phyloP scores from a whole-genome alignment of 805 yeast genomes.

The Candida dendrica region DNA sequence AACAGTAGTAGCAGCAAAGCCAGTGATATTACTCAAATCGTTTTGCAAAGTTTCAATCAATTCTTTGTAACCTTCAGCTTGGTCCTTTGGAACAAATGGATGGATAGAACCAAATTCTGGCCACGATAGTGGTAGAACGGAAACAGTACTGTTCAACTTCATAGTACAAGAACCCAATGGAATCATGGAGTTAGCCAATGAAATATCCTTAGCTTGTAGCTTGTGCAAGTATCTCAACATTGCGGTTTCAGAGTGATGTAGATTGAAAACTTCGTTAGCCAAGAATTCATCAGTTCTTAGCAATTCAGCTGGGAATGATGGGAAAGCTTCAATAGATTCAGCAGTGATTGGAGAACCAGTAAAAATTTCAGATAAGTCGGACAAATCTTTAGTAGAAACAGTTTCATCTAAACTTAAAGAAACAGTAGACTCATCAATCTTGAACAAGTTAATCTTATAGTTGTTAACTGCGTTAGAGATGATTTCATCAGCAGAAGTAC shows the following conservation, averaged over 20 bases:
- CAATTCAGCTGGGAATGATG: constrained; percentile 42
- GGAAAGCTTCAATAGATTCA: constrained; percentile 28
- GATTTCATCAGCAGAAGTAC: constrained; percentile 47
- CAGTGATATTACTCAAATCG: constrained; percentile 88
- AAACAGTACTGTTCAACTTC: constrained; percentile 93
- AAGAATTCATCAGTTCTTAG: constrained; percentile 55
- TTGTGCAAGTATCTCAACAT: constrained; percentile 85
- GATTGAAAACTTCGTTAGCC: constrained; percentile 71
- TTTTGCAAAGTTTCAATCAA: constrained; percentile 69
- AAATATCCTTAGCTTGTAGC: constrained; percentile 81
- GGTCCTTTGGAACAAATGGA: constrained; percentile 87
- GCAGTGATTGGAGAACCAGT: constrained; percentile 29
- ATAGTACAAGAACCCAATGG: constrained; percentile 97
- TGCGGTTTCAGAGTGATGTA: constrained; percentile 90
- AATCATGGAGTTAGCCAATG: constrained; percentile 94
- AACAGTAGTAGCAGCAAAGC: constrained; percentile 81
- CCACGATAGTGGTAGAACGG: constrained; percentile 91
- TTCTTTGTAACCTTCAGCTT: constrained; percentile 81
- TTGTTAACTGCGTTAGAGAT: constrained; percentile 48
- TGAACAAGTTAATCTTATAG: constrained; percentile 70
- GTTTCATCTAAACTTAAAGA: constrained; percentile 92
- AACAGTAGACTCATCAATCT: constrained; percentile 51
- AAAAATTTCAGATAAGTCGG: constrained; percentile 52
- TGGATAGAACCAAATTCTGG: constrained; percentile 86
- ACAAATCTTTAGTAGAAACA: constrained; percentile 55